phyloP scores from a whole-genome alignment of 2,329 filamentous ascomycete genomes.

The Claviceps capensis region DNA sequence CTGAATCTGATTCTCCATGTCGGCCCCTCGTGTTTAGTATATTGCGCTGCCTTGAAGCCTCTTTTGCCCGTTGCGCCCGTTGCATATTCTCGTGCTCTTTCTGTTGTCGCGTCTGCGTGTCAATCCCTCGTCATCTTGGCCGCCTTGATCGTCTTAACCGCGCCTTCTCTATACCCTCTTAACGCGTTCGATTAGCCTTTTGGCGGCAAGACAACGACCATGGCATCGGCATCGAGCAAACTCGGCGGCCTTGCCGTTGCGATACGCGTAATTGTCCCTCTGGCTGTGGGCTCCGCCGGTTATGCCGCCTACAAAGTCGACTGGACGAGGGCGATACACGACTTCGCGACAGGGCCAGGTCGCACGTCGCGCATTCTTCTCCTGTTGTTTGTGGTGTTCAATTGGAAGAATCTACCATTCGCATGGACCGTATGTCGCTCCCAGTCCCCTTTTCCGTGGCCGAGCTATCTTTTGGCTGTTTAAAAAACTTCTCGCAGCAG shows the following conservation, averaged over 20 bases:
- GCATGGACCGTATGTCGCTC: conserved; percentile 56
- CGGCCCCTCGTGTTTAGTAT: too few species aligned
- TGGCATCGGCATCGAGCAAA: conserved; percentile 20
- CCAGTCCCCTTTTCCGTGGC: not conserved
- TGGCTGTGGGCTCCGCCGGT: conserved; percentile 27
- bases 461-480: not conserved
- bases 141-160: not conserved
- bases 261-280: conserved; percentile 28
- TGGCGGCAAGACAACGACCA: conserved; percentile 4
- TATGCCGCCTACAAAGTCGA: conserved; percentile 34
- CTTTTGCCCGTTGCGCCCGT: too few species aligned
- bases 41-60: too few species aligned
- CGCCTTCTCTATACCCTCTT: not conserved
- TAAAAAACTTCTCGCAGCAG: too few species aligned
- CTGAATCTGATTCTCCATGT: too few species aligned
- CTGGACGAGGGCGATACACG: conserved; percentile 22
- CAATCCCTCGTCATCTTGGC: not conserved
- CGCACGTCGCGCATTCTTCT: conserved; percentile 38
- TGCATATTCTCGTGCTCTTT: too few species aligned
- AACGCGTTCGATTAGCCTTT: too few species aligned
- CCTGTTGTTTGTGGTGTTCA: conserved; percentile 43
- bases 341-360: conserved; percentile 41
- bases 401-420: conserved; percentile 62
- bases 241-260: conserved; percentile 19
- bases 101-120: too few species aligned